These are phyloP conservation scores for Penicillium sp. DNA, from an alignment of 2,329 filamentous ascomycete genomes.

Conservation along the genomic window DNA sequence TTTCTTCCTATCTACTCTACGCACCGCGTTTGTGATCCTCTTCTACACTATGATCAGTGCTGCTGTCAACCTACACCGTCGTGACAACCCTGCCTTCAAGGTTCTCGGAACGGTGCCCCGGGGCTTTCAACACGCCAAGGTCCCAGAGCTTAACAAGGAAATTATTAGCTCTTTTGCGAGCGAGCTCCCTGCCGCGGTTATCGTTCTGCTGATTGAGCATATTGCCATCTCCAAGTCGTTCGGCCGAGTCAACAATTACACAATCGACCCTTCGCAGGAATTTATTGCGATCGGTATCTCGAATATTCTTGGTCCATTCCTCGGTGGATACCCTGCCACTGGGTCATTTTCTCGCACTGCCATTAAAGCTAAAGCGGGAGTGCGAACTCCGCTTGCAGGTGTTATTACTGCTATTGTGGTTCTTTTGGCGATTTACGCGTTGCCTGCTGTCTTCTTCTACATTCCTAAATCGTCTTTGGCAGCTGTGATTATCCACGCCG, in stretches of 20 bases:
- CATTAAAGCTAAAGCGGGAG: slow-evolving; percentile 92
- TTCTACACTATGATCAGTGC: slow-evolving; percentile 87
- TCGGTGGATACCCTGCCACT: slow-evolving; percentile 86
- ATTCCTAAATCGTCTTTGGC: slow-evolving; percentile 79
- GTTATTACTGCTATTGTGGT: slow-evolving; percentile 83
- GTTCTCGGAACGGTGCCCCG: slow-evolving; percentile 76
- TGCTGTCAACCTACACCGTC: slow-evolving; percentile 72
- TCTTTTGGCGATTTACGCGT: slow-evolving; percentile 80
- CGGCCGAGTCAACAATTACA: slow-evolving; percentile 89
- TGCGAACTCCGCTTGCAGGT: slow-evolving; percentile 84
- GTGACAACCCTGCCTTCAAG: slow-evolving; percentile 67
- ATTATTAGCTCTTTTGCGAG: slow-evolving; percentile 70
- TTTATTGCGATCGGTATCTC: slow-evolving; percentile 90
- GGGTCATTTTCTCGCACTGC: slow-evolving; percentile 92
- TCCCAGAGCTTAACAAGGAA: slow-evolving; percentile 66
- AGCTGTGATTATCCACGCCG: slow-evolving; percentile 90
- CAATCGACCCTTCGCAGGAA: slow-evolving; percentile 90
- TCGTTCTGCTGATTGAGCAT: slow-evolving; percentile 89
- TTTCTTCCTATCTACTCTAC: slow-evolving; percentile 87
- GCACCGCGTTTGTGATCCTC: slow-evolving; percentile 85
- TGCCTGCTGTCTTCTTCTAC: slow-evolving; percentile 86
- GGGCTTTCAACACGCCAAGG: slow-evolving; percentile 77
- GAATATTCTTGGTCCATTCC: slow-evolving; percentile 84
- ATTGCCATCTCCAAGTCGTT: slow-evolving; percentile 96
- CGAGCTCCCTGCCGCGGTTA: slow-evolving; percentile 79